A percentile compares a stretch with the other conserved stretches of the same genome.
phyloP scores from a whole-genome alignment of 805 yeast species.

The Cyberlindnera mycetangii region DNA sequence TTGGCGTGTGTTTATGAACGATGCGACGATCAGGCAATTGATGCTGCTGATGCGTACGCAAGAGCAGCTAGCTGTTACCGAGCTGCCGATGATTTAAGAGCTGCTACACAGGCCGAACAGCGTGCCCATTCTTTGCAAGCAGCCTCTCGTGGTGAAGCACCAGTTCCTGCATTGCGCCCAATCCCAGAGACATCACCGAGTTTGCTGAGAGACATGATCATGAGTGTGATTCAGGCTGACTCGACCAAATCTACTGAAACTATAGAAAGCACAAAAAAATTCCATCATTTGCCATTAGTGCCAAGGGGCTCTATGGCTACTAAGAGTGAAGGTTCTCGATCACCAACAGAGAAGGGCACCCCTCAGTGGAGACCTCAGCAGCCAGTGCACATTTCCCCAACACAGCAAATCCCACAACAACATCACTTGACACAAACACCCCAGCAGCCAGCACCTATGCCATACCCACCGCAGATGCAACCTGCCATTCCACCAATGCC shows the following conservation, averaged over 20 bases:
- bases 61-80: conserved; percentile 50
- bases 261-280: conserved; percentile 22
- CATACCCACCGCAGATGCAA: conserved; percentile 3
- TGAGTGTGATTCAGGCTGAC: conserved; percentile 11
- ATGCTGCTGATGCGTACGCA: conserved; percentile 57
- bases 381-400: conserved; percentile 2
- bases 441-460: conserved; percentile 1
- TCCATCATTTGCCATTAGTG: conserved; percentile 28
- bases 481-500: conserved; percentile 3
- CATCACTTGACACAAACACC: not conserved
- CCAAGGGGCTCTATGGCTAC: conserved; percentile 23
- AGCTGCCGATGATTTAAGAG: conserved; percentile 42
- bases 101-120: conserved; percentile 41
- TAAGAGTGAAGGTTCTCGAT: conserved; percentile 6
- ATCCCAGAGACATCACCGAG: conserved; percentile 46
- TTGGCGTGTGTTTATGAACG: conserved; percentile 59
- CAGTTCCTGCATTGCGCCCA: conserved; percentile 42
- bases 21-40: conserved; percentile 56
- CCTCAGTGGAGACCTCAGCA: conserved; percentile 11
- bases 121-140: conserved; percentile 42
- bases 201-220: conserved; percentile 32
- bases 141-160: conserved; percentile 41
- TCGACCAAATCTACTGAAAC: conserved; percentile 1
- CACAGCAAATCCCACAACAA: conserved; percentile 1
- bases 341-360: conserved; percentile 16